Percentiles rank a stretch among this genome's conserved stretches.
Evolutionary conservation across 108 stramenopile genomes (phyloP).

Genomic region (Skeletonema menzelii): DNA sequence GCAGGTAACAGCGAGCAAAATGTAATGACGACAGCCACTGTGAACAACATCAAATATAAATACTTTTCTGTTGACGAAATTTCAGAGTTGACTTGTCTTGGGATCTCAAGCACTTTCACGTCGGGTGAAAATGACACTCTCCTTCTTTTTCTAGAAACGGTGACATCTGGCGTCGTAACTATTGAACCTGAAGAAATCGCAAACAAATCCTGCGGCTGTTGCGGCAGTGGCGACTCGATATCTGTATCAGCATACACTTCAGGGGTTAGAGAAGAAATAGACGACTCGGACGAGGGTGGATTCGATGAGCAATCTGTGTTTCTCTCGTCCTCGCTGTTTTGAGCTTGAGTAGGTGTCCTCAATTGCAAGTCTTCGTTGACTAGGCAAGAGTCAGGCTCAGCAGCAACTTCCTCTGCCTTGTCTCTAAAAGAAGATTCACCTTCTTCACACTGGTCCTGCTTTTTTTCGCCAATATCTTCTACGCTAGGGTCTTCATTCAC

Average conservation of each 20-base stretch:
- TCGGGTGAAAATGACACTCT: neutral
- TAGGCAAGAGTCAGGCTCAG: neutral
- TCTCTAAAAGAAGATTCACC: neutral
- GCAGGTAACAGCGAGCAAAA: neutral
- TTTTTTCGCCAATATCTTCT: neutral
- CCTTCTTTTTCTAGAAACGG: neutral
- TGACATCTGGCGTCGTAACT: neutral
- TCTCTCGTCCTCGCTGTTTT: neutral
- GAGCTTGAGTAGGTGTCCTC: neutral
- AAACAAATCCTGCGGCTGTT: neutral
- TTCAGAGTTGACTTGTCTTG: neutral
- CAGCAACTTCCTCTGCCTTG: neutral
- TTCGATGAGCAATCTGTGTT: neutral
- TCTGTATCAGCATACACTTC: neutral
- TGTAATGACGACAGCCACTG: neutral
- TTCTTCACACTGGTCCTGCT: neutral
- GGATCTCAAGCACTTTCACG: neutral
- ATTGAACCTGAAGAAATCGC: neutral
- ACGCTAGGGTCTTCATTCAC: neutral
- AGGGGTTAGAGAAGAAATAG: neutral
- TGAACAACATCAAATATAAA: neutral
- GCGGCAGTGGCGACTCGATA: neutral
- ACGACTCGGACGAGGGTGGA: neutral
- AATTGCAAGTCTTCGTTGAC: neutral
- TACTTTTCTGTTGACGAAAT: neutral